A percentile compares a stretch with the other conserved stretches of the same genome.
Evolutionary conservation across 2,329 filamentous ascomycete genomes (phyloP).

Genomic region (Fusarium dimerum): DNA sequence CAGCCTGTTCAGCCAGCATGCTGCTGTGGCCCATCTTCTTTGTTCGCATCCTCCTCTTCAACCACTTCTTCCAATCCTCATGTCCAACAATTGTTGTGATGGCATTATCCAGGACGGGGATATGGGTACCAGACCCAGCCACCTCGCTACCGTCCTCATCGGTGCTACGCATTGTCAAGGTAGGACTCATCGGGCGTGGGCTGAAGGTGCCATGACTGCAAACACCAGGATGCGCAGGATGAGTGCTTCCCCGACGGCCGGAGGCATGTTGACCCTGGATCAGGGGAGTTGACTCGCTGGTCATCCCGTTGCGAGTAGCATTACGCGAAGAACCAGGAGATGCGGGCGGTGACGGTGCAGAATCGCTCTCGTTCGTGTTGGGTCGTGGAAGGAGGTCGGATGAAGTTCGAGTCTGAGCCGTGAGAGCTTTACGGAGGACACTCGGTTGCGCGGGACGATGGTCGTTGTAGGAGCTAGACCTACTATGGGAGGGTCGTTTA

Average conservation of each 20-base stretch:
- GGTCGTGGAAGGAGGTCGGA: slow-evolving; percentile 1
- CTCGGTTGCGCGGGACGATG: slow-evolving; percentile 48
- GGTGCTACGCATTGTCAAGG: slow-evolving; percentile 35
- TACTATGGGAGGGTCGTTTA: slow-evolving; percentile 29
- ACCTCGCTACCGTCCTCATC: slow-evolving; percentile 35
- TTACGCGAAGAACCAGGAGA: slow-evolving; percentile 25
- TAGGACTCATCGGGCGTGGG: slow-evolving; percentile 58
- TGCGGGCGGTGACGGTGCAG: slow-evolving; percentile 15
- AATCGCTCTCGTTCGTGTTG: too few species aligned
- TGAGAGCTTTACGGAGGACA: slow-evolving; percentile 48
- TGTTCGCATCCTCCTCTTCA: slow-evolving; percentile 53
- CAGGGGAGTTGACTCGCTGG: slow-evolving; percentile 54
- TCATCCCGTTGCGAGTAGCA: slow-evolving; percentile 15
- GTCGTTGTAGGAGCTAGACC: slow-evolving; percentile 33
- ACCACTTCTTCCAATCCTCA: slow-evolving; percentile 50
- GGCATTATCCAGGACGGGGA: slow-evolving; percentile 41
- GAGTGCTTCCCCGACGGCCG: slow-evolving; percentile 23
- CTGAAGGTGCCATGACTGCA: slow-evolving; percentile 80
- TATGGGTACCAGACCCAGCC: slow-evolving; percentile 33
- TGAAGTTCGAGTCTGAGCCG: slow-evolving; percentile 27
- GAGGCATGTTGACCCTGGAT: slow-evolving; percentile 35
- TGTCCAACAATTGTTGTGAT: slow-evolving; percentile 40
- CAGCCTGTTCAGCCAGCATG: slow-evolving; percentile 70
- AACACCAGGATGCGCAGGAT: slow-evolving; percentile 44
- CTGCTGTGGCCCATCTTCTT: slow-evolving; percentile 74